Evolutionary conservation across 352 stramenopile genomes (phyloP), one percentile per base, ranked within the genome.

Genomic region (Phytophthora macrochlamydospora): DNA sequence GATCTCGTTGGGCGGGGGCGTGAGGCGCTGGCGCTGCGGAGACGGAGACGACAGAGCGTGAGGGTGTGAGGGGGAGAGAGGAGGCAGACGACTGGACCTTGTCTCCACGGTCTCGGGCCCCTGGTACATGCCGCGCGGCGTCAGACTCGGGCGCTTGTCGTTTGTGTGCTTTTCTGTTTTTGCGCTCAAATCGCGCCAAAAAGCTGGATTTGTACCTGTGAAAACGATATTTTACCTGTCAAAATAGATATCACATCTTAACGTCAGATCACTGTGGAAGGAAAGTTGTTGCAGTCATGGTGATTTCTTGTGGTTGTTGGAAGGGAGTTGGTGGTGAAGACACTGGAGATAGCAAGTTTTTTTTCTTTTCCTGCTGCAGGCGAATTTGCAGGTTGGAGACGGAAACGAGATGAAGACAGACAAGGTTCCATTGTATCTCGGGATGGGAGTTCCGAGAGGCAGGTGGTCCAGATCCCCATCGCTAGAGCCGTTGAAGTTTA

Each of bases 1-100:
- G 56, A 79, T 75, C 53, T 88, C 76, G 54, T 89, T 91, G 5
- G 81, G 72, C 45, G 82, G 69, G 50, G 64, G 64, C 44, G 66
- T 67, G 9, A 75, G 62, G 2, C 66, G 70, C 61, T 75, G 70
- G 13, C 66, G 70, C 57, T 78, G 68, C 59, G 14, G 18, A 58
- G 48, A 32, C 3, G 14, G 37, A 24, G 48, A 37, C 33, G 49
- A 56, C n/a, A 40, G 4, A 13, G 45, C 7, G 29, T 32, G n/a
- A 32, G 52, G 24, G 18, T 24, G 18, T 24, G 18, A 11, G 11
- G 38, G 12, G 35, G 55, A 58, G 40, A 32, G 3, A 14, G 51
- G 24, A 38, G 11, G 35, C 24, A 24, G 18, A 24, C 18, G 18
- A 24, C 18, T 24, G 65, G 29, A 75, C 70, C 70, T 78, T 71